Base-by-base conservation (phyloP, 2,329 filamentous ascomycete genomes). In the Aspergillus sergii region DNA sequence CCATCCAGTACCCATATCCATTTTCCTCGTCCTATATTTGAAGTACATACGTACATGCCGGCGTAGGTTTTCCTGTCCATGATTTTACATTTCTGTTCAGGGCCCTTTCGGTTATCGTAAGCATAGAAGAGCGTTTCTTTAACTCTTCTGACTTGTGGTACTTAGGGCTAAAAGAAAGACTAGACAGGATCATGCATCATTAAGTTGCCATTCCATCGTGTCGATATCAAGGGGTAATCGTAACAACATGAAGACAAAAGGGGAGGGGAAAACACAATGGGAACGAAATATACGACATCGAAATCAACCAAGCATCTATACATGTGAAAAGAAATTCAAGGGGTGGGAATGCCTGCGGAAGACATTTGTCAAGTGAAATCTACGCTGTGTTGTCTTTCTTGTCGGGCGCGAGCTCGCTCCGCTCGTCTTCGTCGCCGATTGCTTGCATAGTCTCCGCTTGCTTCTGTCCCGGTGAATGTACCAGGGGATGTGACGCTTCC, bases 361-460 rank as follows among this genome's bases (percentile, higher is more conserved):
- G 51, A 16, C 19, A 23, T 57, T 43, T 34, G 58, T 78, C 67
- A 84, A 61, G 80, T 79, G 71, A 84, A 85, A 66, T 84, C 83
- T 21, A 84, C 83, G 58, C 78, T 77, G 34, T 73, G 77, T 62
- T 78, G 80, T 72, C 81, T 77, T 58, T 83, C 83, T 65, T 81
- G 75, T 57, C 76, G 75, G 26, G 79, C 77, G 43, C 81, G 76
- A 46, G 81, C 81, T 68, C 85, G 74, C 71, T 87, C 84, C 19
- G 84, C 85, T 59, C 85, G 78, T 70, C 85, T 77, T 63, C 85
- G 75, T 60, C 82, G 74, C 55, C 85, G 78, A 68, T 86, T 86
- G 63, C 80, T 84, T 1, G 83, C 85, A 68, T 85, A 86, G 61
- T 84, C 78, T 39, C 79, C 76, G 66, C 81, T 81, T 23, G 80